Base-by-base conservation (phyloP, 495 filamentous ascomycete species). In the Penicillium coffeae region DNA sequence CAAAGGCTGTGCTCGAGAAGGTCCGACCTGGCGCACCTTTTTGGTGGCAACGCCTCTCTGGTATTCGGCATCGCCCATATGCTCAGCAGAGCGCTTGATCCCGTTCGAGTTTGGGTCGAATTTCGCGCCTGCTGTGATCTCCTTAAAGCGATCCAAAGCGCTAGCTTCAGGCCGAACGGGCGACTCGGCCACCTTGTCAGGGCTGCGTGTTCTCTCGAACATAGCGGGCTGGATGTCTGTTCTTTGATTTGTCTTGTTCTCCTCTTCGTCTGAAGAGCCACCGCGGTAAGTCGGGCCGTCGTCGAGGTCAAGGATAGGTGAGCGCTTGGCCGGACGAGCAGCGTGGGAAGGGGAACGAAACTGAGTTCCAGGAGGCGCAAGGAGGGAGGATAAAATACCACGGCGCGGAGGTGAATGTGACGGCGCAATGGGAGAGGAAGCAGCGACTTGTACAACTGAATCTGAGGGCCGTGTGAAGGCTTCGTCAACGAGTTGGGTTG, bases 291-390 rank as follows among this genome's bases (percentile, higher is more conserved):
- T 73, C 7, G 82, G 78, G 7, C 74, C 80, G 38, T 85, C 82
- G 50, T 79, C 78, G 5, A 79, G 45, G 35, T 79, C 70, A 22
- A 79, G 65, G 2, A 68, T 63, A 1, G 68, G 62, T 1, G 62
- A 62, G 50, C 69, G 60, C 45, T 72, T 71, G 7, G 65, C 56
- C 40, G 63, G 65, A 33, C 58, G 59, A 21, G 42, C 38, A 50
- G 62, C 18, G 16, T 42, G 50, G 14, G 58, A 50, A 42, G 85
- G 88, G 37, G 79, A 73, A 35, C 77, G 78, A 55, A 85, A 90
- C 13, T 71, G 65, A 4, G 89, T 94, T 10, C 90, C 90, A 35
- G 83, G 80, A 14, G 90, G 90, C 7, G 88, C 88, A 76, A 95
- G 86, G 12, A 75, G 39, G 44, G 62, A 83, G 8, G 80, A 79